These are phyloP conservation scores for Helotiales sp. DNA, from an alignment of 2,329 filamentous ascomycete species.

Conservation along the genomic window DNA sequence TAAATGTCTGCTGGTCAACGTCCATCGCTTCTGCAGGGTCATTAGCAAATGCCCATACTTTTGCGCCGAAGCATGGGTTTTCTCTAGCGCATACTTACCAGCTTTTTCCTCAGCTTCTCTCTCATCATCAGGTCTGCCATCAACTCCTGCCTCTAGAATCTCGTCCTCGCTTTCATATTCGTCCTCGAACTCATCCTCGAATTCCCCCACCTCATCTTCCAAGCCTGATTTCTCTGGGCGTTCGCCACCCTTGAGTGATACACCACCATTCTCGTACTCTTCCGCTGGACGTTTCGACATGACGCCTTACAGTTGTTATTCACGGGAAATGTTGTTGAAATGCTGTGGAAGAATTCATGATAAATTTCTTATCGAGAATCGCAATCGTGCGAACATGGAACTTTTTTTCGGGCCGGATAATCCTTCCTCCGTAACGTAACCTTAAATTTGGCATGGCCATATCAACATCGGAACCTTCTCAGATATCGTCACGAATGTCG, in stretches of 20 bases:
- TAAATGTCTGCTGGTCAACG: slow-evolving; percentile 92
- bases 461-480: slow-evolving; percentile 11
- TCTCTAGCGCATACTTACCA: slow-evolving; percentile 50
- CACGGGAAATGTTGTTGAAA: neutral
- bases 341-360: neutral
- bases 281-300: slow-evolving; percentile 66
- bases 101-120: slow-evolving; percentile 86
- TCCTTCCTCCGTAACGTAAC: slow-evolving; percentile 9
- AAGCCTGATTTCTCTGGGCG: slow-evolving; percentile 70
- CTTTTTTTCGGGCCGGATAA: slow-evolving; percentile 9
- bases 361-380: slow-evolving; percentile 32
- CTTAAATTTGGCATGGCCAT: neutral
- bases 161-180: slow-evolving; percentile 92
- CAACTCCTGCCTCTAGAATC: slow-evolving; percentile 91
- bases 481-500: slow-evolving; percentile 25
- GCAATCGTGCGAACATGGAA: slow-evolving; percentile 1
- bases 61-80: slow-evolving; percentile 18
- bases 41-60: slow-evolving; percentile 30
- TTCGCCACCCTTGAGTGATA: slow-evolving; percentile 63
- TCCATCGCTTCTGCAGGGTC: slow-evolving; percentile 75
- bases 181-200: slow-evolving; percentile 94
- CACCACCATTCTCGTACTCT: slow-evolving; percentile 51
- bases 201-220: slow-evolving; percentile 74
- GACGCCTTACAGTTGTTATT: neutral
- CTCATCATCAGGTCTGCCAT: slow-evolving; percentile 90